These are phyloP conservation scores for Urtica urens DNA, from an alignment of 306 rosid species.

Conservation along the genomic window DNA sequence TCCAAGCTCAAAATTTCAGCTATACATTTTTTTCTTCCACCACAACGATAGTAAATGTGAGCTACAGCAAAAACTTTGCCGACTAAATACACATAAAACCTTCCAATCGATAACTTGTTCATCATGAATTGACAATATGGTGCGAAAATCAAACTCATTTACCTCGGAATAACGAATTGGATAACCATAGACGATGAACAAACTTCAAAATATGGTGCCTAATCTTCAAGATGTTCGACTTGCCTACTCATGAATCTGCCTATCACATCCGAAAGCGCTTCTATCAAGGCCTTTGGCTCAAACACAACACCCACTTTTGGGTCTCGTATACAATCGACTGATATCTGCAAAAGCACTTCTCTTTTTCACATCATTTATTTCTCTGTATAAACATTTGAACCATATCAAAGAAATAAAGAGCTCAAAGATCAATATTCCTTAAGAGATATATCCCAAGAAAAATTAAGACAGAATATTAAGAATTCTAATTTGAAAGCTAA, in stretches of 20 bases:
- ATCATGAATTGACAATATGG: too few relatives aligned
- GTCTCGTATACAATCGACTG: conserved; percentile 54
- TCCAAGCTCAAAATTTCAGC: too few relatives aligned
- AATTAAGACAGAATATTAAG: too few relatives aligned
- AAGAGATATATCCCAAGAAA: too few relatives aligned
- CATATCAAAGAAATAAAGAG: background rate
- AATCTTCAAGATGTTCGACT: conserved; percentile 17
- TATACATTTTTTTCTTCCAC: too few relatives aligned
- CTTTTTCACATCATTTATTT: too few relatives aligned
- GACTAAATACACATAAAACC: too few relatives aligned
- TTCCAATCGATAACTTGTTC: too few relatives aligned
- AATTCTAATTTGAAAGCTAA: too few relatives aligned
- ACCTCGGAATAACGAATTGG: conserved; percentile 17
- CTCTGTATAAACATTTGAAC: background rate
- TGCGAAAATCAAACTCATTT: conserved; percentile 1
- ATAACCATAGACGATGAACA: conserved; percentile 6
- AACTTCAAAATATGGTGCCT: conserved; percentile 8
- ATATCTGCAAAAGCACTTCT: conserved; percentile 50
- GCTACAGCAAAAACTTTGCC: too few relatives aligned
- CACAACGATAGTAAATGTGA: too few relatives aligned
- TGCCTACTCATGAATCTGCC: conserved; percentile 27
- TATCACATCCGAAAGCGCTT: conserved; percentile 45
- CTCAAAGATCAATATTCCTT: too few relatives aligned
- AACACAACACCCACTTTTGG: conserved; percentile 64
- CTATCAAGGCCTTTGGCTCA: conserved; percentile 63